Base-by-base conservation (phyloP, 495 filamentous ascomycete species). In the Podospora anserina region DNA sequence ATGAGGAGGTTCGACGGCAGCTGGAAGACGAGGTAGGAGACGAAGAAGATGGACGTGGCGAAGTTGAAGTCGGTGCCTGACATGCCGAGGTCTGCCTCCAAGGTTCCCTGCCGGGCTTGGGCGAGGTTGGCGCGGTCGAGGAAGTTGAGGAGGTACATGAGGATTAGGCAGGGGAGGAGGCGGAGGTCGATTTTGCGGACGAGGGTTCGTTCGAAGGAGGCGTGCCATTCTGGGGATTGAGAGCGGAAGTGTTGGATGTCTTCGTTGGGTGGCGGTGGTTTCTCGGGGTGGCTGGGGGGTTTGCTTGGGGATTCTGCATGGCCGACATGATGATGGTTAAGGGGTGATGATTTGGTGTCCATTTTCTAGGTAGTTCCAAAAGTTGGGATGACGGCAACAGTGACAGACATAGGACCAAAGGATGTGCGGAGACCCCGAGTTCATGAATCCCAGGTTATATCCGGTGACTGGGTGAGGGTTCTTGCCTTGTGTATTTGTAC, bases 31-130 rank as follows among this genome's bases (percentile, higher is more conserved):
- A 87, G 69, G 71, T 87, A 88, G 5, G 81, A 84, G 27, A 87
- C 84, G 68, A 88, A 87, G 20, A 88, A 75, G 73, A 87, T 86
- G 70, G 82, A 84, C 39, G 84, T 85, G 19, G 84, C 85, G 2
- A 86, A 78, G 71, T 89, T 84, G 73, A 82, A 84, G 54, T 84
- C 77, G 18, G 80, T 83, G 49, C 79, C 81, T 0, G 64, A 71
- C 81, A 86, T 82, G 4, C 66, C 64, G 1, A 85, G 77, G 61
- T 84, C 84, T 11, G 75, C 65, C 63, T 85, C 82, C 0, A 86
- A 68, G 1, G 78, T 78, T 4, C 79, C 81, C 19, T 84, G 76
- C 11, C 81, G 75, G 5, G 79, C 82, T 65, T 84, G 78, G 0
- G 75, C 69, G 6, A 82, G 75, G 68, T 82, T 82, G 70, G 76